These are phyloP conservation scores for Lagerstroemia speciosa DNA, from an alignment of 345 rosid species.

Conservation along the genomic window DNA sequence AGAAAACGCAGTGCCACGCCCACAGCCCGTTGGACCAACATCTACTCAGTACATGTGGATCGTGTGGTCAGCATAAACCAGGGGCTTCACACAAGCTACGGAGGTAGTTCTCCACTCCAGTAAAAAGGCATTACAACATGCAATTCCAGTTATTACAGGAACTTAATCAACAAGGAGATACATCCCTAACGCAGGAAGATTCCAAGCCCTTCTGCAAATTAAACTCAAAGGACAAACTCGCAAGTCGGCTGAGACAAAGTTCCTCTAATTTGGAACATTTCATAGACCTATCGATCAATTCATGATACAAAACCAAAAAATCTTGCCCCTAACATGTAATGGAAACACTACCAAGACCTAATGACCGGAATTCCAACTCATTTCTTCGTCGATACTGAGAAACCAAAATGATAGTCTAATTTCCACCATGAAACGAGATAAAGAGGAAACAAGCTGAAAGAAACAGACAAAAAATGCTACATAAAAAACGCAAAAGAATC, in stretches of 20 bases:
- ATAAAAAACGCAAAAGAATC: neutral
- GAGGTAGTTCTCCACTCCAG: neutral
- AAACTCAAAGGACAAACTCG: neutral
- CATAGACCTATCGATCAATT: neutral
- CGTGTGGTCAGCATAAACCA: neutral
- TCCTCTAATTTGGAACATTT: neutral
- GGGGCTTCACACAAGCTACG: neutral
- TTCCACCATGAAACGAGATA: neutral
- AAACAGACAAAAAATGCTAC: neutral
- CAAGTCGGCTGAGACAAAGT: neutral
- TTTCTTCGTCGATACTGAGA: neutral
- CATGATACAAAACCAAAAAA: neutral
- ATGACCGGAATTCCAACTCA: neutral
- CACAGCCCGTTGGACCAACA: neutral
- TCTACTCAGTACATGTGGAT: neutral
- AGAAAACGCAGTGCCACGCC: neutral
- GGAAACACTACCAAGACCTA: neutral
- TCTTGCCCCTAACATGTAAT: no score
- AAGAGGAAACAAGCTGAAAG: neutral
- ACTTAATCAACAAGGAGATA: neutral
- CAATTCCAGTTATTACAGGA: neutral
- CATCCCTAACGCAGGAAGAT: neutral
- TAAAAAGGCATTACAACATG: neutral
- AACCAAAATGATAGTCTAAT: neutral
- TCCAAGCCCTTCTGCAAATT: neutral